Base-by-base conservation (phyloP, 768 basidiomycete species). In the Mycena capillaripes region DNA sequence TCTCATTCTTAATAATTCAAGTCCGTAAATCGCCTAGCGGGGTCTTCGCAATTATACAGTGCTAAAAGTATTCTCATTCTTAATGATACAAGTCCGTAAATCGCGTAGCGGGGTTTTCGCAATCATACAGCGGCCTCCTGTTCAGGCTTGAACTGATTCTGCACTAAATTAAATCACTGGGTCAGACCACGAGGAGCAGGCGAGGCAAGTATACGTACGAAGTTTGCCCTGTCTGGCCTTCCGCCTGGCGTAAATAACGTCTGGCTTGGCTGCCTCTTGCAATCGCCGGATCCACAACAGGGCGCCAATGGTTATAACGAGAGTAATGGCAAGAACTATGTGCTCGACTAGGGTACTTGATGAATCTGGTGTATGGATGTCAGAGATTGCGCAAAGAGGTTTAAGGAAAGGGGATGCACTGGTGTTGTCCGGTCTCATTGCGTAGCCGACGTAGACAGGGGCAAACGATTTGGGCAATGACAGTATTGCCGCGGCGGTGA, bases 381-480 rank as follows among this genome's bases (percentile, higher is more conserved):
- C 44, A 46, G 29, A 5, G 19, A 9, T 21, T 4, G 29, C 7
- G 9, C 25, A 19, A 16, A 46, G 21, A 30, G 5, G 21, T 7
- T 38, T 10, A 38, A 32, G 6, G 16, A 46, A 82, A 2, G 19
- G 36, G 16, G 71, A 67, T 42, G 10, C 76, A n/a, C 84, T 85
- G 14, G 77, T 82, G 8, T 76, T 80, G 4, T 86, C 84, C 50
- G 88, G 83, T 70, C 92, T 88, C 19, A 94, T 79, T 25, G 93
- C 84, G 29, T 94, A 95, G 40, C 96, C 96, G 14, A 97, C 87
- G 78, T 97, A 97, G 17, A 97, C 97, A 10, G 93, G 94, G 71
- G 95, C 89, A 73, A 97, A 92, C 79, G 97, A 95, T 77, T 97
- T 97, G 10, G 96, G 96, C 78, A 95, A 81, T 21, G 95, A 94